Percentiles rank a stretch among this genome's conserved stretches.
These are phyloP conservation scores for Pleoardoris graminearum DNA, from an alignment of 2,329 filamentous ascomycete genomes.

Conservation along the genomic window DNA sequence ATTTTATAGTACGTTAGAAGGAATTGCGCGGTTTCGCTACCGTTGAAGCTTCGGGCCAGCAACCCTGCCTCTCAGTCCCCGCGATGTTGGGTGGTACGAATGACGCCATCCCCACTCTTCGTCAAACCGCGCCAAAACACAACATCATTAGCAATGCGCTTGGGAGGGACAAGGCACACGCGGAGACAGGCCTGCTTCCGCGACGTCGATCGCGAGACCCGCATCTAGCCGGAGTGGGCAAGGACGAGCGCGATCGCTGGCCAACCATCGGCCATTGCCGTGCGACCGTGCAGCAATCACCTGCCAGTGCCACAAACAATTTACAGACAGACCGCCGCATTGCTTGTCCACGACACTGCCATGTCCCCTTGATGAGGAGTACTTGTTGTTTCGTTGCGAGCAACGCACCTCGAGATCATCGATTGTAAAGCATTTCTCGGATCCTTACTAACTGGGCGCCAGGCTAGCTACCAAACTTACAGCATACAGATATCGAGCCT, in stretches of 20 bases:
- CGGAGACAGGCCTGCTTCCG: neutral
- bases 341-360: neutral
- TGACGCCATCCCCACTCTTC: neutral
- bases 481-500: too few relatives aligned
- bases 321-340: neutral
- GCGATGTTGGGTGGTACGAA: conserved; percentile 2
- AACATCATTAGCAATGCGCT: neutral
- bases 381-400: too few relatives aligned
- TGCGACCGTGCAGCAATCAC: conserved; percentile 10
- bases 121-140: neutral
- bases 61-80: too few relatives aligned
- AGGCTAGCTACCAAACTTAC: too few relatives aligned
- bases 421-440: too few relatives aligned
- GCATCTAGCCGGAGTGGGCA: conserved; percentile 7
- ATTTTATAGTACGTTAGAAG: too few relatives aligned
- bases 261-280: conserved; percentile 13
- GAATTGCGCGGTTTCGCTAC: too few relatives aligned
- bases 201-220: neutral
- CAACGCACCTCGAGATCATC: too few relatives aligned
- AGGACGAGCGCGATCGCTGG: conserved; percentile 13
- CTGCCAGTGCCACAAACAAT: conserved; percentile 3
- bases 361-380: neutral
- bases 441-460: too few relatives aligned
- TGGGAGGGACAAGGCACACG: neutral
- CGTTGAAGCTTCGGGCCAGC: too few relatives aligned